Evolutionary conservation across 345 rosid species (phyloP), one percentile per base, ranked within the genome.

Genomic region (Salix udensis): DNA sequence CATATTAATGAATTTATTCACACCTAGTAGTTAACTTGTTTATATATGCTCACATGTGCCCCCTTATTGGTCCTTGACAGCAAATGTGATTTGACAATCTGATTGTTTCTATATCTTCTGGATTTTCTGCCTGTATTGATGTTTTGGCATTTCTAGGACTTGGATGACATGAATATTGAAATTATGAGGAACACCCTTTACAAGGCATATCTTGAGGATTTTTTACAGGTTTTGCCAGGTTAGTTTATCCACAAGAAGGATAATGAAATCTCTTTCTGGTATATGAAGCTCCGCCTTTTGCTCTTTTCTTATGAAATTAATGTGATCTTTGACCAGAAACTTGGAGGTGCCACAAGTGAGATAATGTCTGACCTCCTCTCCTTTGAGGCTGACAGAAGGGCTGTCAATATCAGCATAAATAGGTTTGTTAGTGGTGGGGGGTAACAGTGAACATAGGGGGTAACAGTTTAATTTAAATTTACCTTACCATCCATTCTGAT

Each of bases 361-460:
- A 93, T 96, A 74, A 93, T 96, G 99, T 96, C 99, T 87, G 94
- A 96, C 81, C 99, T 96, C 67, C 86, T 96, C 65, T 86, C 99
- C 50, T 96, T 96, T 80, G 99, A 96, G 84, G 99, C 98, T 44
- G 99, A 93, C 76, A 89, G 98, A 83, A 93, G 99, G 81, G 97
- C 99, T 34, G 97, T 93, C 65, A 96, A 96, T 74, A 96, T 96
- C 72, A 89, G 94, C 78, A 93, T 96, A 80, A 96, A 96, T 52
- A 96, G 98, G 99, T 93, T 78, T 12, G 23, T 2, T 37, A 5
- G 9, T 34, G 39, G 12, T 10, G 46, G 14, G 46, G 14, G 46
- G 46, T 36, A 5, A 31, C 34, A 31, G 34, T 34, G 7, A 34
- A 31, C 34, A 31, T 31, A 31, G 44, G 44, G 44, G 44, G 12